These are phyloP conservation scores for Apodospora peruviana DNA, from an alignment of 495 filamentous ascomycete species.

Conservation along the genomic window DNA sequence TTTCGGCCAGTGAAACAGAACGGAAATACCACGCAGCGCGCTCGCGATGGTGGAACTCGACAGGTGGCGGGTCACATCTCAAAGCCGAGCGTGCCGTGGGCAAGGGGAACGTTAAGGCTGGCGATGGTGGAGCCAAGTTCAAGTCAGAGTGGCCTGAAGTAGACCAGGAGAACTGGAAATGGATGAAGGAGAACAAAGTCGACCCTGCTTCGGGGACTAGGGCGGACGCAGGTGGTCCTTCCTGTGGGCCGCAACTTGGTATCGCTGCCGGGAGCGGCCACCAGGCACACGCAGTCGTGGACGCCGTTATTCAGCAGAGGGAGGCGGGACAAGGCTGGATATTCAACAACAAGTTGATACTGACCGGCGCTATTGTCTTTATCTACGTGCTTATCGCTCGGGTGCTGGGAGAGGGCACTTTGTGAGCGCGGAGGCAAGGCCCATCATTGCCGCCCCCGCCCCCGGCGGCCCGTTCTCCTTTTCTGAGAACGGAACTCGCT, in stretches of 20 bases:
- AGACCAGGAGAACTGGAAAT: constrained; percentile 87
- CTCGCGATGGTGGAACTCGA: constrained; percentile 94
- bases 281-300: constrained; percentile 73
- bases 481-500: too few relatives aligned
- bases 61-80: constrained; percentile 78
- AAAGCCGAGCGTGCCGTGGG: constrained; percentile 27
- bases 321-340: constrained; percentile 81
- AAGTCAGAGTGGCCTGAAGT: constrained; percentile 83
- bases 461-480: too few relatives aligned
- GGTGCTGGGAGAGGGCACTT: constrained; percentile 49
- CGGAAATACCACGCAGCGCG: constrained; percentile 70
- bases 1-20: constrained; percentile 74
- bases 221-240: constrained; percentile 39
- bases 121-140: constrained; percentile 91
- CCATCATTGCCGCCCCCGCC: too few relatives aligned
- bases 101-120: constrained; percentile 57
- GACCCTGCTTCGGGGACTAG: constrained; percentile 71
- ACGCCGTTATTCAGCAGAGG: constrained; percentile 63
- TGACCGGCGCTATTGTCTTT: constrained; percentile 63
- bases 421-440: background rate
- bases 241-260: constrained; percentile 63
- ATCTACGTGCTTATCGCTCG: constrained; percentile 74
- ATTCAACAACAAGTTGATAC: constrained; percentile 65
- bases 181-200: constrained; percentile 79
- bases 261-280: constrained; percentile 62